Base-by-base conservation (phyloP, 768 basidiomycete species). In the Crassisporium funariophilum region DNA sequence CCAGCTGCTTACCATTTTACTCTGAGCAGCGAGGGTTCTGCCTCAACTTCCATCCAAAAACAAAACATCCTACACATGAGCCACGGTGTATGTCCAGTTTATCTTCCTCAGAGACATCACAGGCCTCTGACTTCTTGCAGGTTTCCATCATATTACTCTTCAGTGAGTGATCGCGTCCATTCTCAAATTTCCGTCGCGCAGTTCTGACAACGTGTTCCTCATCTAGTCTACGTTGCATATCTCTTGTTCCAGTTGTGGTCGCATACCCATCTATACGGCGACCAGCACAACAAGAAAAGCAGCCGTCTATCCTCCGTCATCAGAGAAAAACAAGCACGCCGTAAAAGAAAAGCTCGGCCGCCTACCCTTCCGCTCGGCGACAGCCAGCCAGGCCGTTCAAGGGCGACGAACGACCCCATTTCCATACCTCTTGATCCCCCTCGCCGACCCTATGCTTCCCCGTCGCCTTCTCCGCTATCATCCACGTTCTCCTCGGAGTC, bases 161-260 rank as follows among this genome's bases (percentile, higher is more conserved):
- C 61, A 84, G 88, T 90, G 61, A 33, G 82, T 62, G 13, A 12
- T n/a, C 15, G 8, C 22, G 36, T 23, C 29, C 29, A n/a, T 35
- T 27, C 19, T 9, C 19, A 19, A 15, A 25, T 10, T 34, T 31
- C 16, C 35, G 21, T 5, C 19, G 34, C n/a, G 43, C 11, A 27
- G 40, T 44, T 51, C 24, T 24, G 47, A 35, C 12, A 2, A 19
- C 46, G 20, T 15, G 23, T 15, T 21, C n/a, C 9, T 49, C n/a
- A n/a, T n/a, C 6, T 40, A 90, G 88, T 90, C 49, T 93, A 94
- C 57, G 61, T 64, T 13, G 67, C 70, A 15, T 91, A 88, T 56
- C 76, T 93, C 13, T 64, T 87, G 50, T 92, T 92, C 67, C 91
- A 91, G 61, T 70, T 90, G 3, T 86, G 75, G 70, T 90, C 89